Conservation (phyloP, 805 yeast genomes). For the Hanseniaspora clermontiae region DNA sequence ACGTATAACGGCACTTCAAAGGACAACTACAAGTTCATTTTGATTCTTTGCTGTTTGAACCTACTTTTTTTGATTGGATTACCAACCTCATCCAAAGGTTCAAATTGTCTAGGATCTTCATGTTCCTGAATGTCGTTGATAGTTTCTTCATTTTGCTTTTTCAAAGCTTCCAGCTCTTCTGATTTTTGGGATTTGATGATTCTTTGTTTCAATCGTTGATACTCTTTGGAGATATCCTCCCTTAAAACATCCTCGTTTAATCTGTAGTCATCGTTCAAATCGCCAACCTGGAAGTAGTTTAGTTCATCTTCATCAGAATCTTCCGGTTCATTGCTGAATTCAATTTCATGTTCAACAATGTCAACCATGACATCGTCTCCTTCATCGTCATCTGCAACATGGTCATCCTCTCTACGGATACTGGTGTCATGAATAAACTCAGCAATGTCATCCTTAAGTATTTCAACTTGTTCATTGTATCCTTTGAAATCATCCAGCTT, state of each 20-base stretch:
- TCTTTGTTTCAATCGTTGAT: slow-evolving; percentile 42
- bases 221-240: slow-evolving; percentile 42
- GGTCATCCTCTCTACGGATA: neutral
- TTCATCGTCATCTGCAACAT: slow-evolving; percentile 14
- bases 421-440: slow-evolving; percentile 18
- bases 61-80: slow-evolving; percentile 49
- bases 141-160: neutral
- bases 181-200: slow-evolving; percentile 39
- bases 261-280: slow-evolving; percentile 9
- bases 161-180: slow-evolving; percentile 1
- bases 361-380: slow-evolving; percentile 23
- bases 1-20: neutral
- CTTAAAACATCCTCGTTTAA: slow-evolving; percentile 27
- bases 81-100: slow-evolving; percentile 56
- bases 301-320: slow-evolving; percentile 14
- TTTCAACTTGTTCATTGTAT: slow-evolving; percentile 38
- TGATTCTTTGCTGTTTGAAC: slow-evolving; percentile 44
- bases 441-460: slow-evolving; percentile 20
- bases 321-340: slow-evolving; percentile 19
- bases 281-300: slow-evolving; percentile 7
- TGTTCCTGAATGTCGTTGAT: slow-evolving; percentile 27
- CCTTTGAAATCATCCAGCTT: slow-evolving; percentile 41
- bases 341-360: slow-evolving; percentile 26
- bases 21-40: neutral
- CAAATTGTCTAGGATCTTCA: slow-evolving; percentile 44